phyloP scores from a whole-genome alignment of 352 stramenopile species.

The Phytophthora tubulina region DNA sequence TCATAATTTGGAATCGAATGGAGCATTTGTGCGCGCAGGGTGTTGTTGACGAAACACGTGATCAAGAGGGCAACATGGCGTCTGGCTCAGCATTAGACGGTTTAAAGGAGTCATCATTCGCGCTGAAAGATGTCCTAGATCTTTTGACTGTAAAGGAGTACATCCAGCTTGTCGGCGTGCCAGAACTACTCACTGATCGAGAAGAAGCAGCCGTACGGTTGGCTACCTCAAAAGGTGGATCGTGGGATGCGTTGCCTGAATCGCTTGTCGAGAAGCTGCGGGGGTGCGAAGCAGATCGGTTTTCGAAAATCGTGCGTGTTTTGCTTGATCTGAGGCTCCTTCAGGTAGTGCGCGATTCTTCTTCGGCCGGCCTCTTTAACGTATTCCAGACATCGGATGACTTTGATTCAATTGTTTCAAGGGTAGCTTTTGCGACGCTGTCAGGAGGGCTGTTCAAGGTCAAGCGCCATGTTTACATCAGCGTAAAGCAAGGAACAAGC shows the following conservation, averaged over 20 bases:
- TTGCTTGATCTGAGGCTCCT: constrained; percentile 78
- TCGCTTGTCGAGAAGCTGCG: constrained; percentile 66
- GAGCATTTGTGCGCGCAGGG: constrained; percentile 30
- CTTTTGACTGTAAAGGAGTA: constrained; percentile 74
- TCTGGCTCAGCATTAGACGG: background rate
- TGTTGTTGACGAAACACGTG: background rate
- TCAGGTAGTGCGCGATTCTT: constrained; percentile 63
- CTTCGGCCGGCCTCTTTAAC: constrained; percentile 65
- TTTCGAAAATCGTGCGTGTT: constrained; percentile 74
- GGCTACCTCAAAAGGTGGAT: constrained; percentile 49
- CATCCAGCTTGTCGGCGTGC: constrained; percentile 76
- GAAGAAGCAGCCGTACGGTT: constrained; percentile 70
- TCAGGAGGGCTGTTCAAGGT: constrained; percentile 74
- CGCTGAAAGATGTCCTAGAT: constrained; percentile 77
- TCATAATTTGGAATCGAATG: constrained; percentile 71
- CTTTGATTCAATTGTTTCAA: constrained; percentile 81
- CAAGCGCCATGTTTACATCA: constrained; percentile 58
- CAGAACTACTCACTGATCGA: constrained; percentile 64
- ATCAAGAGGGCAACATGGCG: constrained; percentile 1
- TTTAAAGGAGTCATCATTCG: constrained; percentile 54
- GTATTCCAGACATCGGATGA: constrained; percentile 67
- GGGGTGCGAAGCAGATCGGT: constrained; percentile 73
- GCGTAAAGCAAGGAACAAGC: constrained; percentile 63
- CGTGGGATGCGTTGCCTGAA: constrained; percentile 59
- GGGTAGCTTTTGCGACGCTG: constrained; percentile 78